These are phyloP conservation scores for Paulownia fortunei DNA, from an alignment of 257 asterid species.

Conservation along the genomic window DNA sequence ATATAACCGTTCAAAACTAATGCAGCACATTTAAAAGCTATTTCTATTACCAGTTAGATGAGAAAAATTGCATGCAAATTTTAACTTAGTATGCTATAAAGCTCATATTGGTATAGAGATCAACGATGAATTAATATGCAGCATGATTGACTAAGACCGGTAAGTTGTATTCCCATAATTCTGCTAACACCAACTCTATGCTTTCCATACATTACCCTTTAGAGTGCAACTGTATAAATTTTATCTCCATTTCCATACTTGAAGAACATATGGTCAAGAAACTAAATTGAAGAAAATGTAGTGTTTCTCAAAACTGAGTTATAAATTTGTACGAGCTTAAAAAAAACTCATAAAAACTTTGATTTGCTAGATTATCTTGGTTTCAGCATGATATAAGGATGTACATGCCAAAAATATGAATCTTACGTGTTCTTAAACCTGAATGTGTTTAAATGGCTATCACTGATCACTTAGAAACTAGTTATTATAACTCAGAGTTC, in stretches of 20 bases:
- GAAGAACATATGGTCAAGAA: neutral
- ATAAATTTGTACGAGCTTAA: neutral
- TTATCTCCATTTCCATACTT: neutral
- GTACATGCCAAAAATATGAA: neutral
- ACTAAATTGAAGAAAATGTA: neutral
- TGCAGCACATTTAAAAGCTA: neutral
- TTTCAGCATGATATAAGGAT: neutral
- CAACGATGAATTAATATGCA: neutral
- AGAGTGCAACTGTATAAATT: neutral
- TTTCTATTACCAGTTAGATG: neutral
- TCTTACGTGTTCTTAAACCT: neutral
- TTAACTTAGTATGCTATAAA: neutral
- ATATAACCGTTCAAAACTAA: neutral
- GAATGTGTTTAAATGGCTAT: no score
- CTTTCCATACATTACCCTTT: neutral
- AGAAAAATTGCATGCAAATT: neutral
- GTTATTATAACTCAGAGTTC: neutral
- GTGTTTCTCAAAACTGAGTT: neutral
- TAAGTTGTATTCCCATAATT: no score
- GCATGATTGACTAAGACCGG: neutral
- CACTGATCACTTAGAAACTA: neutral
- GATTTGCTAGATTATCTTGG: constrained; percentile 6
- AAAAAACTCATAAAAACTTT: neutral
- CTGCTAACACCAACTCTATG: no score
- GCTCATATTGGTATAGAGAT: neutral